These are phyloP conservation scores for Pezicula carpinea DNA, from an alignment of 2,329 filamentous ascomycete genomes.

Conservation along the genomic window DNA sequence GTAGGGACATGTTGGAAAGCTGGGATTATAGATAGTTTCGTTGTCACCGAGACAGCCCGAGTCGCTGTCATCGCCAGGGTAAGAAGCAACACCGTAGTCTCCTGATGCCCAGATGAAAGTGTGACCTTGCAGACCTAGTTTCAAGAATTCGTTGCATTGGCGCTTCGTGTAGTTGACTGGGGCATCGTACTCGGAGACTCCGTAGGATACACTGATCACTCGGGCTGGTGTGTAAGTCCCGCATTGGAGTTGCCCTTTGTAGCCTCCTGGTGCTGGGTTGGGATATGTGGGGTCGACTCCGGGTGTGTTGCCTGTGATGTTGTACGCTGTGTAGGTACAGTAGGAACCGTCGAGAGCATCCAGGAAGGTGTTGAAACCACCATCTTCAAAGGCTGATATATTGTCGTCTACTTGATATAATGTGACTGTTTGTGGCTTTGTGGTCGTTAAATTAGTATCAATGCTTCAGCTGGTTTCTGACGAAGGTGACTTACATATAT, in stretches of 20 bases:
- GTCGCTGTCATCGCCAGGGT: conserved; percentile 26
- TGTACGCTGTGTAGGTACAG: conserved; percentile 37
- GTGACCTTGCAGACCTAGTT: conserved; percentile 47
- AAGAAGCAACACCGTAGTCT: conserved; percentile 39
- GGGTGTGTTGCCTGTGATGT: conserved; percentile 25
- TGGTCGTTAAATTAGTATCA: conserved; percentile 12
- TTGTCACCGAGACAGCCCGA: conserved; percentile 8
- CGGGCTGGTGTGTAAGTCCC: conserved; percentile 42
- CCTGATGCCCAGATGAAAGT: conserved; percentile 45
- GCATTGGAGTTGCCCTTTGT: conserved; percentile 38
- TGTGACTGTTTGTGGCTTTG: conserved; percentile 41
- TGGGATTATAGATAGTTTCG: conserved; percentile 39
- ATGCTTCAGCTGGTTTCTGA: background rate
- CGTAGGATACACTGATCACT: conserved; percentile 52
- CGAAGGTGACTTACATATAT: conserved; percentile 32
- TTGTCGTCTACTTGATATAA: conserved; percentile 40
- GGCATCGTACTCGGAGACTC: conserved; percentile 43
- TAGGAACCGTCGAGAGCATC: conserved; percentile 40
- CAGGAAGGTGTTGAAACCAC: conserved; percentile 23
- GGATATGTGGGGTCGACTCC: conserved; percentile 31
- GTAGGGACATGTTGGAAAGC: conserved; percentile 43
- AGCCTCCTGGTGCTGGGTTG: conserved; percentile 26
- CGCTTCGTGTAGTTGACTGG: conserved; percentile 42
- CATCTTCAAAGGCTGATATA: conserved; percentile 10
- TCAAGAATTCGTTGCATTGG: conserved; percentile 52